A percentile compares a stretch with the other conserved stretches of the same genome.
phyloP scores from a whole-genome alignment of 106 monocot species.

The Ottelia alismoides region DNA sequence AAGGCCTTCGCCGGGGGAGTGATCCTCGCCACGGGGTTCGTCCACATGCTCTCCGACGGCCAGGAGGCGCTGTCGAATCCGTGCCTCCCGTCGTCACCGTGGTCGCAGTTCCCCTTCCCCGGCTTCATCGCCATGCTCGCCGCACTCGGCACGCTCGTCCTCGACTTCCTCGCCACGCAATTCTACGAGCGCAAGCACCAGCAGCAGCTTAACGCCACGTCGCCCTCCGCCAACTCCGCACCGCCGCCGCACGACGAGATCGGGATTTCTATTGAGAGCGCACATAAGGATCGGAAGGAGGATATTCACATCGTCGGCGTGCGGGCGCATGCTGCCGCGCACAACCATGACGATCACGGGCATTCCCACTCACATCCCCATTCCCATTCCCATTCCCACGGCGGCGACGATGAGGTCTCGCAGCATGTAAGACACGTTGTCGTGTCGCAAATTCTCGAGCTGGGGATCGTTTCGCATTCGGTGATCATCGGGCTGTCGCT shows the following conservation, averaged over 20 bases:
- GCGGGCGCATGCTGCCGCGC: neutral
- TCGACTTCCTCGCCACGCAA: constrained; percentile 70
- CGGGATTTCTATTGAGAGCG: neutral
- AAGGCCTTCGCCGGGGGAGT: constrained; percentile 92
- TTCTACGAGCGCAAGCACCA: constrained; percentile 69
- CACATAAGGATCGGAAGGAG: neutral
- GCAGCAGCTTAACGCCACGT: constrained; percentile 29
- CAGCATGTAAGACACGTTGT: neutral
- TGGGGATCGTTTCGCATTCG: constrained; percentile 93
- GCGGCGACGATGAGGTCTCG: neutral
- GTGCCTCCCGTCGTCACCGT: constrained; percentile 48
- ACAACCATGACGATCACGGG: neutral
- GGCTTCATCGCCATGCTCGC: constrained; percentile 89
- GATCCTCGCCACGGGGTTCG: constrained; percentile 86
- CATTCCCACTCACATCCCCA: neutral
- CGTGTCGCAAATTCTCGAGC: constrained; percentile 59
- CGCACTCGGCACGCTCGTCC: constrained; percentile 63
- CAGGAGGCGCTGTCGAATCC: constrained; percentile 43
- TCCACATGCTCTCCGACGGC: constrained; percentile 80
- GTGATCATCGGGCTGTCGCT: constrained; percentile 89
- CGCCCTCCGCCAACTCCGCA: too few species aligned
- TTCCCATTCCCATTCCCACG: neutral
- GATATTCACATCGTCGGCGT: neutral
- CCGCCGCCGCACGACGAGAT: too few species aligned
- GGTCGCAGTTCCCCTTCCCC: constrained; percentile 63